Evolutionary conservation across 2,329 filamentous ascomycete genomes (phyloP).

Genomic region (Pyrenochaeta sp.): DNA sequence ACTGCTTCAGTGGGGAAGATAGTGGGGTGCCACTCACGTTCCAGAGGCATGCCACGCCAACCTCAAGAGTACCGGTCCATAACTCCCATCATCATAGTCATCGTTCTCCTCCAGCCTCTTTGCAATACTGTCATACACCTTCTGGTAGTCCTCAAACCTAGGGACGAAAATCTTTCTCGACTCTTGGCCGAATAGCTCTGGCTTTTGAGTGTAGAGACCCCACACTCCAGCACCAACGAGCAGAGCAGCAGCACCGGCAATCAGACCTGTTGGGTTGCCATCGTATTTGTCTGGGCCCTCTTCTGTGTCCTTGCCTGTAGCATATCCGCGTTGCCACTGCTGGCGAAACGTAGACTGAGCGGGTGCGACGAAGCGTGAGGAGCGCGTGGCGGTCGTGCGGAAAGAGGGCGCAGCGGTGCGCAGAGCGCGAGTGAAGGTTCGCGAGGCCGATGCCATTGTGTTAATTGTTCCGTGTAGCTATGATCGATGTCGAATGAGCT

Average conservation of each 20-base stretch:
- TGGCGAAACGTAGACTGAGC: conserved; percentile 74
- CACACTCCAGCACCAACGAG: conserved; percentile 39
- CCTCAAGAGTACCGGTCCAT: conserved; percentile 88
- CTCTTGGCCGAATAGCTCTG: conserved; percentile 52
- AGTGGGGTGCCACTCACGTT: conserved; percentile 59
- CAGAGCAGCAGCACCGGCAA: conserved; percentile 43
- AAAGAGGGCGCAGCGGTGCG: conserved; percentile 55
- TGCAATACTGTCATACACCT: conserved; percentile 90
- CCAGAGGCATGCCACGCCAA: conserved; percentile 95
- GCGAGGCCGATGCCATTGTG: conserved; percentile 47
- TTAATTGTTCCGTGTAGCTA: conserved; percentile 2
- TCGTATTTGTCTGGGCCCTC: conserved; percentile 57
- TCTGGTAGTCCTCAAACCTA: conserved; percentile 88
- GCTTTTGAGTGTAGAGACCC: conserved; percentile 64
- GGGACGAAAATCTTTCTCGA: conserved; percentile 69
- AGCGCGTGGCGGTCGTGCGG: conserved; percentile 67
- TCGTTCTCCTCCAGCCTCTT: conserved; percentile 83
- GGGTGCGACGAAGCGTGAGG: conserved; percentile 65
- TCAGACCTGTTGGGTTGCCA: conserved; percentile 58
- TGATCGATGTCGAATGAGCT: neutral
- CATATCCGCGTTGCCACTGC: conserved; percentile 82
- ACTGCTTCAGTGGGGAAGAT: neutral
- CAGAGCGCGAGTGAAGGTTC: conserved; percentile 51
- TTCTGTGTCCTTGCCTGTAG: conserved; percentile 58
- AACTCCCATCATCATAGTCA: conserved; percentile 96